Evolutionary conservation across 768 basidiomycete species (phyloP).

Genomic region (Mycena alexandri): DNA sequence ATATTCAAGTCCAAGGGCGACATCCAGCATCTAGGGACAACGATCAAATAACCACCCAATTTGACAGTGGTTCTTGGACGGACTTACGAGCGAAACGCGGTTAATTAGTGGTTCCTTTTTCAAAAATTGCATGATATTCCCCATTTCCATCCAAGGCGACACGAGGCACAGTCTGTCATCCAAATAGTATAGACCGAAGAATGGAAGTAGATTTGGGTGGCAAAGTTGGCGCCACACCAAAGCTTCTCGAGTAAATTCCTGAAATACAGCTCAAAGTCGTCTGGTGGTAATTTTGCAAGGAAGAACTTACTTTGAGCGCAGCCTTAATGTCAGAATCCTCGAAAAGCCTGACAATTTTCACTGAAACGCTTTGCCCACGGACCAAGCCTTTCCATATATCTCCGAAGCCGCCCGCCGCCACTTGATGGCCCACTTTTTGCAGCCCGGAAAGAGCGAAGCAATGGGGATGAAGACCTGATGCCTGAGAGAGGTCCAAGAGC

Average conservation of each 20-base stretch:
- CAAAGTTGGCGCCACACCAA: constrained; percentile 38
- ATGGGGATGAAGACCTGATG: constrained; percentile 26
- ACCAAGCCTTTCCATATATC: constrained; percentile 35
- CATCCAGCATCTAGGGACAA: constrained; percentile 28
- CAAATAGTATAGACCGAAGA: constrained; percentile 40
- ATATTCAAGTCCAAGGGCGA: constrained; percentile 37
- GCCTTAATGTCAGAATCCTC: constrained; percentile 7
- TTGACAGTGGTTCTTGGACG: too few relatives aligned
- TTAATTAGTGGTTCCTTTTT: neutral
- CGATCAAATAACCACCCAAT: neutral
- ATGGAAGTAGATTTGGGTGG: constrained; percentile 42
- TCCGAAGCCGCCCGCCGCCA: constrained; percentile 35
- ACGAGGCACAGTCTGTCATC: constrained; percentile 40
- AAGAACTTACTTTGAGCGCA: constrained; percentile 17
- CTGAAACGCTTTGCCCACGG: constrained; percentile 34
- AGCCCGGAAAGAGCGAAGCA: constrained; percentile 32
- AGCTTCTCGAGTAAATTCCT: constrained; percentile 38
- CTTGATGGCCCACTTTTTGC: constrained; percentile 31
- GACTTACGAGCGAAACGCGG: constrained; percentile 21
- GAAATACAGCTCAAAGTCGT: neutral
- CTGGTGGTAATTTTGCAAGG: neutral
- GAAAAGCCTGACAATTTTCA: constrained; percentile 36
- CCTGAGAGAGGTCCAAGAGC: constrained; percentile 28
- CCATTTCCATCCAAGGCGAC: constrained; percentile 48
- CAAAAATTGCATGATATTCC: constrained; percentile 35